Conservation (phyloP, 2,329 filamentous ascomycete genomes). For the Stromatinia cepivora region DNA sequence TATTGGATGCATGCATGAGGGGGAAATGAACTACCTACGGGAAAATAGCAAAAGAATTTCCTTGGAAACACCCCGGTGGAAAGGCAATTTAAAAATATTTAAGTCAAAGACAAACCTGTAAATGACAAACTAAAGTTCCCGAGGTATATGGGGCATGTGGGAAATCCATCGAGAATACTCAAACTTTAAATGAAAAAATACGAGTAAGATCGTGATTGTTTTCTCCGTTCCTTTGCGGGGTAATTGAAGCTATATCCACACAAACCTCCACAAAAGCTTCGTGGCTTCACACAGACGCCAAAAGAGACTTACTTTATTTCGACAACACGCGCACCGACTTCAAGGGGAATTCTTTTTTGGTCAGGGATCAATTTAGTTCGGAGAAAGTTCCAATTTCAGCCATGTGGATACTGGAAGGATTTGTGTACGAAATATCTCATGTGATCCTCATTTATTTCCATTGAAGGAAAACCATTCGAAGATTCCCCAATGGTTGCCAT, state of each 20-base stretch:
- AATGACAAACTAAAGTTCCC: background rate
- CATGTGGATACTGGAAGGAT: background rate
- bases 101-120: background rate
- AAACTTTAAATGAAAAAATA: background rate
- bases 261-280: slow-evolving; percentile 3
- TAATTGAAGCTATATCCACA: background rate
- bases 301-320: slow-evolving; percentile 1
- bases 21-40: background rate
- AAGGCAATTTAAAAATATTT: background rate
- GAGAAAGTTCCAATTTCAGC: background rate
- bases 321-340: background rate
- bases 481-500: background rate
- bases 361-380: background rate
- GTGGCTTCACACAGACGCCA: background rate
- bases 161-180: background rate
- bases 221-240: background rate
- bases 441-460: background rate
- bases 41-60: background rate
- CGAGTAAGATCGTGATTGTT: background rate
- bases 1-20: background rate
- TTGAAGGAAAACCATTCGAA: background rate
- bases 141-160: background rate
- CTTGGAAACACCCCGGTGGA: background rate
- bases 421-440: slow-evolving; percentile 1
- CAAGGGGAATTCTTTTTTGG: background rate